phyloP scores from a whole-genome alignment of 768 basidiomycete species.

The Lactifluus hygrophoroides region DNA sequence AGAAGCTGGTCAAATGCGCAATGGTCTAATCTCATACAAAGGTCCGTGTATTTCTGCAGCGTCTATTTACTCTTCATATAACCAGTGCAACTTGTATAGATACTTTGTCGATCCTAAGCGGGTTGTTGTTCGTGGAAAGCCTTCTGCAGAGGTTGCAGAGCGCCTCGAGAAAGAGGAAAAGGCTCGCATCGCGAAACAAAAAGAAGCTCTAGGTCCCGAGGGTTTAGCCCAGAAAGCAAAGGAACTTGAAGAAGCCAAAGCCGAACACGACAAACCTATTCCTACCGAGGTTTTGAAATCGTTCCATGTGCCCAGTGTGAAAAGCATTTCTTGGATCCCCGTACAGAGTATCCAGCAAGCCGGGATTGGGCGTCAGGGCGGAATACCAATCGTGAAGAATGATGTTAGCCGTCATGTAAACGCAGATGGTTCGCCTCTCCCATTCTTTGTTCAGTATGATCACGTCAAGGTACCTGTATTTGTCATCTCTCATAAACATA shows the following conservation, averaged over 20 bases:
- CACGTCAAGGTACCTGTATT: conserved; percentile 64
- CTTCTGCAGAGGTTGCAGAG: conserved; percentile 75
- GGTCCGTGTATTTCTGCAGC: conserved; percentile 36
- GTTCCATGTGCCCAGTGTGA: conserved; percentile 89
- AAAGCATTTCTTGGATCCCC: conserved; percentile 88
- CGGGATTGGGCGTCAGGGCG: conserved; percentile 38
- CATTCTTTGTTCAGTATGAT: conserved; percentile 91
- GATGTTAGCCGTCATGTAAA: conserved; percentile 56
- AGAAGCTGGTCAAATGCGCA: conserved; percentile 63
- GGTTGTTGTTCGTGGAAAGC: conserved; percentile 77
- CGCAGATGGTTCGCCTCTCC: conserved; percentile 54
- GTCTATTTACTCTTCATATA: not conserved
- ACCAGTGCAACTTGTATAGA: conserved; percentile 32
- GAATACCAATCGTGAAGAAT: conserved; percentile 27
- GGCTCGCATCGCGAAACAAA: conserved; percentile 61
- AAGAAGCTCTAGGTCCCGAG: conserved; percentile 61
- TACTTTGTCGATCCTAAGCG: conserved; percentile 70
- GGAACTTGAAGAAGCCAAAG: conserved; percentile 73
- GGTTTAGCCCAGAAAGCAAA: conserved; percentile 66
- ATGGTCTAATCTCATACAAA: conserved; percentile 70
- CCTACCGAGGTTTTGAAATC: conserved; percentile 70
- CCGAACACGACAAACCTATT: conserved; percentile 75
- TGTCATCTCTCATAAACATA: not conserved
- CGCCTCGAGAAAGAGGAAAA: conserved; percentile 78
- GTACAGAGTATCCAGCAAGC: conserved; percentile 58